Conservation (phyloP, 2,329 filamentous ascomycete genomes). For the Ophiostoma tasmaniense region DNA sequence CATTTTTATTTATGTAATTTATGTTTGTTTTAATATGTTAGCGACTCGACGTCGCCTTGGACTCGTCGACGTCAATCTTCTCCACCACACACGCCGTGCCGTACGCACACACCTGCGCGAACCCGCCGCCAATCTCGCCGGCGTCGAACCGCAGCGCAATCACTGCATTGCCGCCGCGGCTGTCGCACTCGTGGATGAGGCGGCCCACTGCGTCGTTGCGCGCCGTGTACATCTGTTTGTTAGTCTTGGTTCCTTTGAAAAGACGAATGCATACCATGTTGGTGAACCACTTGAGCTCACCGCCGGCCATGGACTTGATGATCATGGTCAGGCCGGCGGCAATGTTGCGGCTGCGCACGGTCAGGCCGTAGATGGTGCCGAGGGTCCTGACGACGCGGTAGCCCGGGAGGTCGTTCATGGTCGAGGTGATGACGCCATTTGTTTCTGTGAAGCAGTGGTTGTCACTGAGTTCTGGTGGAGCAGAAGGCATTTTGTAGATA, state of each 20-base stretch:
- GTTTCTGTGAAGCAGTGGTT: conserved; percentile 47
- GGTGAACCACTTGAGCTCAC: conserved; percentile 52
- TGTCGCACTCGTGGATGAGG: conserved; percentile 48
- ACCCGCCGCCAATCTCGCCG: conserved; percentile 41
- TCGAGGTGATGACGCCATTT: conserved; percentile 51
- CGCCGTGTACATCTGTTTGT: conserved; percentile 26
- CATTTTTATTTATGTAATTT: neutral
- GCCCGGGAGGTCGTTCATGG: conserved; percentile 55
- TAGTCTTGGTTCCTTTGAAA: no score
- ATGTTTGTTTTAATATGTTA: neutral
- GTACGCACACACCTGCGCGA: conserved; percentile 52
- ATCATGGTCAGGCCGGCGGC: conserved; percentile 48
- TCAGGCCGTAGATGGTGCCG: conserved; percentile 41
- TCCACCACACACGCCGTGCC: conserved; percentile 51
- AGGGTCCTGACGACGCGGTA: conserved; percentile 50
- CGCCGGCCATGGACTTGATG: conserved; percentile 48
- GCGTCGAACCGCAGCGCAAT: conserved; percentile 52
- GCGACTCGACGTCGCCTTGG: no score
- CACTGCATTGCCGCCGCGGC: conserved; percentile 50
- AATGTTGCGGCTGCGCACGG: conserved; percentile 44
- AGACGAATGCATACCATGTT: no score
- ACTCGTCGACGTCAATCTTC: conserved; percentile 36
- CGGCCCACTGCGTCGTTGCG: conserved; percentile 51
- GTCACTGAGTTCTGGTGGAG: conserved; percentile 27
- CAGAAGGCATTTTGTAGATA: neutral